Evolutionary conservation across 2,329 filamentous ascomycete genomes (phyloP).

Genomic region (Cordyceps cateniannulata): DNA sequence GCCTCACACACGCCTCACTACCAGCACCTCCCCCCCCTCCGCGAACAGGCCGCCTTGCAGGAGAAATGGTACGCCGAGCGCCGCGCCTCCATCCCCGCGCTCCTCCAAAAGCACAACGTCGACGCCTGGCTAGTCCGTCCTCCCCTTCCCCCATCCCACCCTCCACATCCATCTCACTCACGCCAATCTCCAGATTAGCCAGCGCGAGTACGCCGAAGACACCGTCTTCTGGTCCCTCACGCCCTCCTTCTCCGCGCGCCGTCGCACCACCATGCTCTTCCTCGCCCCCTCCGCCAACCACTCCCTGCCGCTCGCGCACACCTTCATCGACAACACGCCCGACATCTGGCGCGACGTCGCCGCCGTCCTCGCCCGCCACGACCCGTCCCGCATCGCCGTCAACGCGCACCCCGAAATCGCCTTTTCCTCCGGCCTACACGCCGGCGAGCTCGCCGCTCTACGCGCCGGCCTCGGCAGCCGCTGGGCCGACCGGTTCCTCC

Average conservation of each 20-base stretch:
- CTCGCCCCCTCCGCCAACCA: conserved; percentile 35
- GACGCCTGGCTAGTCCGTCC: conserved; percentile 43
- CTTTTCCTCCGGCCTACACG: conserved; percentile 41
- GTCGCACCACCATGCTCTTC: conserved; percentile 43
- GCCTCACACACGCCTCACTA: conserved; percentile 6
- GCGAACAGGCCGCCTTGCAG: conserved; percentile 33
- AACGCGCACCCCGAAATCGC: conserved; percentile 39
- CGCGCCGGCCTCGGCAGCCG: conserved; percentile 27
- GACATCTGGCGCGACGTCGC: conserved; percentile 35
- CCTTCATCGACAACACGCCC: conserved; percentile 42
- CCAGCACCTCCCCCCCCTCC: conserved; percentile 14
- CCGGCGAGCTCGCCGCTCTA: conserved; percentile 36
- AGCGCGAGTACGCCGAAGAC: conserved; percentile 46
- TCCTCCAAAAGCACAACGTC: conserved; percentile 38
- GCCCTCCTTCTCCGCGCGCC: conserved; percentile 40
- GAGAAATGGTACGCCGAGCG: conserved; percentile 39
- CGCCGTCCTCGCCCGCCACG: conserved; percentile 28
- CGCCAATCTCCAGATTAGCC: conserved; percentile 33
- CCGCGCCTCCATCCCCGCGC: conserved; percentile 31
- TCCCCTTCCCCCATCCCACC: neutral
- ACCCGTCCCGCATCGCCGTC: conserved; percentile 34
- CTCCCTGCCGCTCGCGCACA: conserved; percentile 23
- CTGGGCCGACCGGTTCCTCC: conserved; percentile 34
- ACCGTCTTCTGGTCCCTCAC: conserved; percentile 47
- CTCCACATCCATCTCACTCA: neutral